Evolutionary conservation across 306 rosid genomes (phyloP).

Genomic region (Gastrolobium bilobum): DNA sequence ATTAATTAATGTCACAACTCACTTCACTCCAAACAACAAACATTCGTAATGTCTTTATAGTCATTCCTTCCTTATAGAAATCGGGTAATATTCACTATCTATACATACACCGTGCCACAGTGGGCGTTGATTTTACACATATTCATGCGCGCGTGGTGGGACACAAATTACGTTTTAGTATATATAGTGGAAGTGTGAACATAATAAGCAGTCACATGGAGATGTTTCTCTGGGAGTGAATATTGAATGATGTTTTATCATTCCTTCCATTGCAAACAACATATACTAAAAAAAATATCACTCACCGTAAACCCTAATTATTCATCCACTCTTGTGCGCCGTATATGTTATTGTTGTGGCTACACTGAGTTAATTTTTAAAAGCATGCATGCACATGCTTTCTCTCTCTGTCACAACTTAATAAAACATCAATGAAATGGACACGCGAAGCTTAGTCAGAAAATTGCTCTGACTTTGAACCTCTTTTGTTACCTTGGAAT

Average conservation of each 20-base stretch:
- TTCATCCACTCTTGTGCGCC: slow-evolving; percentile 1
- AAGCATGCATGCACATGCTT: slow-evolving; percentile 42
- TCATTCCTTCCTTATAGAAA: not conserved
- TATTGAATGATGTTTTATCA: slow-evolving; percentile 41
- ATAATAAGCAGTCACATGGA: slow-evolving; percentile 60
- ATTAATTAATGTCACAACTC: not conserved
- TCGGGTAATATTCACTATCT: not conserved
- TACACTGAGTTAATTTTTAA: not conserved
- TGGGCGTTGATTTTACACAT: not conserved
- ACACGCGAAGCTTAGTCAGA: slow-evolving; percentile 27
- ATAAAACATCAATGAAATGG: not conserved
- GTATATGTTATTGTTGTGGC: slow-evolving; percentile 25
- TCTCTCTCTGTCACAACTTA: slow-evolving; percentile 13
- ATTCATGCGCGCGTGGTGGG: slow-evolving; percentile 36
- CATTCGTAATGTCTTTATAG: not conserved
- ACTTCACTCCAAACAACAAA: not conserved
- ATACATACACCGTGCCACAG: not conserved
- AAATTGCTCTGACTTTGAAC: slow-evolving; percentile 39
- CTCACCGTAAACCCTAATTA: slow-evolving; percentile 34
- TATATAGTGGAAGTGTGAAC: slow-evolving; percentile 29
- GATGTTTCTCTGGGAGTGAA: slow-evolving; percentile 19
- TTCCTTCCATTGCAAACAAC: slow-evolving; percentile 53
- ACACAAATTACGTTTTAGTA: slow-evolving; percentile 30
- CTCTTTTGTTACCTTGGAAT: slow-evolving; percentile 48
- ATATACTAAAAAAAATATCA: slow-evolving; percentile 29